Evolutionary conservation across 805 yeast genomes (phyloP).

Genomic region (Yamadazyma olivae): DNA sequence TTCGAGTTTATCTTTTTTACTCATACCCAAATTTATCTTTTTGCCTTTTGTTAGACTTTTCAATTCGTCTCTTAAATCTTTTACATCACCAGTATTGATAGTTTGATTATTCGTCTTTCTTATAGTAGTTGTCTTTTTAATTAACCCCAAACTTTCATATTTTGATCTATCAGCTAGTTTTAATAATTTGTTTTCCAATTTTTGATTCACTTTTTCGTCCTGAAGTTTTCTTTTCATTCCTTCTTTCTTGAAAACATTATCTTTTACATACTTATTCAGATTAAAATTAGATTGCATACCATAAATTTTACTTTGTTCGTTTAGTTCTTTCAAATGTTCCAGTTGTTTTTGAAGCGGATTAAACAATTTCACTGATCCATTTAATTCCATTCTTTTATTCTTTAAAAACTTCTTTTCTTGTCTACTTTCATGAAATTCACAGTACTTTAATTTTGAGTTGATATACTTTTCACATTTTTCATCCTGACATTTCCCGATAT

Average conservation of each 20-base stretch:
- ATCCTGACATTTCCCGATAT: constrained; percentile 66
- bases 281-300: constrained; percentile 16
- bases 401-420: constrained; percentile 11
- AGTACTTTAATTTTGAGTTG: constrained; percentile 7
- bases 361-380: constrained; percentile 51
- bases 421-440: constrained; percentile 13
- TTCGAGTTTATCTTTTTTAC: constrained; percentile 7
- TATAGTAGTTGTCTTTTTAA: constrained; percentile 5
- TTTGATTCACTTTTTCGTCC: constrained; percentile 27
- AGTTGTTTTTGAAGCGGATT: constrained; percentile 30
- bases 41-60: constrained; percentile 8
- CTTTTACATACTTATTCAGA: constrained; percentile 43
- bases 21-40: constrained; percentile 10
- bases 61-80: constrained; percentile 6
- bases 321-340: constrained; percentile 10
- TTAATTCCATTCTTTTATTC: constrained; percentile 71
- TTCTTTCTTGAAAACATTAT: constrained; percentile 41
- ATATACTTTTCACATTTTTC: constrained; percentile 42
- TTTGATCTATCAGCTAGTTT: constrained; percentile 17
- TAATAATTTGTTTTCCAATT: constrained; percentile 34
- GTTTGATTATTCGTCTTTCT: not conserved
- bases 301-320: constrained; percentile 23
- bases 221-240: constrained; percentile 29
- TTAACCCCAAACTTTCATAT: constrained; percentile 18
- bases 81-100: not conserved